Evolutionary conservation across 1,284 basidiomycete species (phyloP).

Genomic region (Marasmius sp.): DNA sequence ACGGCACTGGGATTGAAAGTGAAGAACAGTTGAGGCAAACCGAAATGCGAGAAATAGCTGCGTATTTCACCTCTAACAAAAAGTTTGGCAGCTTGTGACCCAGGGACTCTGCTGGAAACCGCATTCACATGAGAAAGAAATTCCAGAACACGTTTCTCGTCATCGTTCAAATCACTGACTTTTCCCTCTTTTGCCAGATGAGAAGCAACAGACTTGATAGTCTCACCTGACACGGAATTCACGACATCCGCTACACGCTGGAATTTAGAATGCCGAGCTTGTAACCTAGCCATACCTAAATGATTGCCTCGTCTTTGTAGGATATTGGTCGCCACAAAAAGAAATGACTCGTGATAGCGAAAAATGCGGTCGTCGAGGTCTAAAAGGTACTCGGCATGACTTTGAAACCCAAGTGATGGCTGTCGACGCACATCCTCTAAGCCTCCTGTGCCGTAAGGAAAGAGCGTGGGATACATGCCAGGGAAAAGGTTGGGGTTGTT

Average conservation of each 20-base stretch:
- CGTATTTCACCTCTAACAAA: constrained; percentile 27
- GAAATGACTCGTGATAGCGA: constrained; percentile 29
- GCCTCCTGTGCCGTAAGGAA: constrained; percentile 33
- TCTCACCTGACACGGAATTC: background rate
- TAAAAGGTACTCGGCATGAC: constrained; percentile 22
- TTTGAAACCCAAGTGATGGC: constrained; percentile 14
- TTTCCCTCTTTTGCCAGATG: constrained; percentile 8
- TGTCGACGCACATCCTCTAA: constrained; percentile 24
- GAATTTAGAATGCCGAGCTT: constrained; percentile 15
- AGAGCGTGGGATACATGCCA: constrained; percentile 31
- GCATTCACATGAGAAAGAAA: constrained; percentile 26
- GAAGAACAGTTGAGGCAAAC: constrained; percentile 27
- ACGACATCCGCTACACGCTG: constrained; percentile 12
- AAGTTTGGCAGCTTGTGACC: constrained; percentile 25
- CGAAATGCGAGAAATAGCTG: constrained; percentile 22
- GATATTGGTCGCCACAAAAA: constrained; percentile 33
- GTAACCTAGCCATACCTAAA: constrained; percentile 21
- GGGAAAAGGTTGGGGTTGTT: no score
- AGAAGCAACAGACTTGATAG: constrained; percentile 8
- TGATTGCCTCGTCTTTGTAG: constrained; percentile 23
- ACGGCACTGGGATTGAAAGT: constrained; percentile 32
- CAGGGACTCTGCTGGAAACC: constrained; percentile 25
- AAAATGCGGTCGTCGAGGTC: constrained; percentile 22
- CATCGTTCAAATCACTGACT: background rate
- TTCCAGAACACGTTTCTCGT: constrained; percentile 10